Conservation (phyloP, 2,329 filamentous ascomycete species). For the Aphanocladium album region DNA sequence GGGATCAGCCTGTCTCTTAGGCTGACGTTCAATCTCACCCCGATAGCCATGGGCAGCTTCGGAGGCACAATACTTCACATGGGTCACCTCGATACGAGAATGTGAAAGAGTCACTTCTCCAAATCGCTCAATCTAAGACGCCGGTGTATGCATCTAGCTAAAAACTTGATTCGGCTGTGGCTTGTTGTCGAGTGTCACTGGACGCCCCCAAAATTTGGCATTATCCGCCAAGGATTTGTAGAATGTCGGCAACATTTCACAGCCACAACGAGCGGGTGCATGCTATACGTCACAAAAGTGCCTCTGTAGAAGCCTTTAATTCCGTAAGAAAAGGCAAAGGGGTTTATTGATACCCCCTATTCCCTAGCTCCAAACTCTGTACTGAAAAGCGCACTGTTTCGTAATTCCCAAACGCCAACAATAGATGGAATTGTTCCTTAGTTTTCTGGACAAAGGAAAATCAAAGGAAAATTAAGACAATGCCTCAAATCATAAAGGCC, state of each 20-base stretch:
- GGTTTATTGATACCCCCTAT: not conserved
- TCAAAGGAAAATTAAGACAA: no score
- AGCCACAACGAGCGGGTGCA: not conserved
- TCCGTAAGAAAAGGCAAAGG: not conserved
- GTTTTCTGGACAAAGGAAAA: not conserved
- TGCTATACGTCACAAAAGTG: not conserved
- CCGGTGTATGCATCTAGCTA: not conserved
- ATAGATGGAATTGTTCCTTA: not conserved
- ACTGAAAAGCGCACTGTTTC: constrained; percentile 13
- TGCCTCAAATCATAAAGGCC: not conserved
- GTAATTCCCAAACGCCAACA: constrained; percentile 12
- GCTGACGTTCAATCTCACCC: no score
- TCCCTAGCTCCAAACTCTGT: constrained; percentile 11
- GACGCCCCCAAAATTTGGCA: no score
- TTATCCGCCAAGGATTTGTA: no score
- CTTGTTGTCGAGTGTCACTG: not conserved
- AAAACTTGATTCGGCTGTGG: not conserved
- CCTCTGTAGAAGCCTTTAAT: not conserved
- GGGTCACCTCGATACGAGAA: no score
- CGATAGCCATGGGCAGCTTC: no score
- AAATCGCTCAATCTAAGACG: not conserved
- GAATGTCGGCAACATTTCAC: not conserved
- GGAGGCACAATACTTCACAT: not conserved
- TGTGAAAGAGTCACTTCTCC: not conserved
- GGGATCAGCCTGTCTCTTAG: no score